phyloP scores from a whole-genome alignment of 257 asterid genomes.

The Solanum ossicruentum region DNA sequence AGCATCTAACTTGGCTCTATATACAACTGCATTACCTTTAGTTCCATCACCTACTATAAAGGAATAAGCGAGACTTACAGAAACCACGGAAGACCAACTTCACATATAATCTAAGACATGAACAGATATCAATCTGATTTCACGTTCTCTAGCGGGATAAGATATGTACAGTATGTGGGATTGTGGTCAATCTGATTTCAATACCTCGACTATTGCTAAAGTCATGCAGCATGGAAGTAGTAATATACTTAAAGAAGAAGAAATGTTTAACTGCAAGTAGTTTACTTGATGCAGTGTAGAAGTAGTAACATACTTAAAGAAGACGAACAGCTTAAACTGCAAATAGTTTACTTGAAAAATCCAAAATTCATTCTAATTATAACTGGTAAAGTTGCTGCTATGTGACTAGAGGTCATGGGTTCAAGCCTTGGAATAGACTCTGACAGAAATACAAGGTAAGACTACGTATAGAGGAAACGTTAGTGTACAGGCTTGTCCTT shows the following conservation, averaged over 20 bases:
- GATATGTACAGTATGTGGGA: too few species aligned
- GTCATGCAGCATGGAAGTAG: not conserved
- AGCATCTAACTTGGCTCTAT: not conserved
- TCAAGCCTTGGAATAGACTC: too few species aligned
- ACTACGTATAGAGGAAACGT: too few species aligned
- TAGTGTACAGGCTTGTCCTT: too few species aligned
- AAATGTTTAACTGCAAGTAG: not conserved
- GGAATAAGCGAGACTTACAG: not conserved
- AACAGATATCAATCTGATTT: not conserved
- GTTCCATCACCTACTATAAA: not conserved
- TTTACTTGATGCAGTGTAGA: not conserved
- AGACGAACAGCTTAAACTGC: not conserved
- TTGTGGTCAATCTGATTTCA: not conserved
- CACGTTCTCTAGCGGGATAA: not conserved
- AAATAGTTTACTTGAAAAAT: not conserved
- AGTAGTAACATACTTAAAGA: not conserved
- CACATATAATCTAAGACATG: not conserved
- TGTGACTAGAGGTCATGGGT: too few species aligned
- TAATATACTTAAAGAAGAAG: not conserved
- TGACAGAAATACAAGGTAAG: too few species aligned
- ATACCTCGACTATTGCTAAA: not conserved
- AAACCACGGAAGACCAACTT: not conserved
- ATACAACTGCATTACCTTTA: not conserved
- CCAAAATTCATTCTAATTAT: not conserved
- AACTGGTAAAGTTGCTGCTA: too few species aligned